phyloP scores from a whole-genome alignment of 148 eudicot species.

The Rhododendron vialii region DNA sequence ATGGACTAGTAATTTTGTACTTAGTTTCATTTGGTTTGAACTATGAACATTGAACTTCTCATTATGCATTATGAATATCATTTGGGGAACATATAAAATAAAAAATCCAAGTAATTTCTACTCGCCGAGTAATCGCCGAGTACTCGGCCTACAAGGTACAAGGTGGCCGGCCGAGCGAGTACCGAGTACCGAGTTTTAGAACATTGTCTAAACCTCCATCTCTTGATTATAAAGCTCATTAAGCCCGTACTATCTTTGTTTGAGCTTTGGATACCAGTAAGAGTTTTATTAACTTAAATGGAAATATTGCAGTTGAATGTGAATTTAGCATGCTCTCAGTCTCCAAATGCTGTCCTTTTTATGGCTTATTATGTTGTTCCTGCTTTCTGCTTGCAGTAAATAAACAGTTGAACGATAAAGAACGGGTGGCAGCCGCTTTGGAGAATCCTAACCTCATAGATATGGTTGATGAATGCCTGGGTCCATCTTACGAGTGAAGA shows the following conservation, averaged over 20 bases:
- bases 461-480: constrained; percentile 88
- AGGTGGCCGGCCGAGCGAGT: no score
- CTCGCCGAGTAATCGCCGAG: no score
- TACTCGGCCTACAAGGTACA: no score
- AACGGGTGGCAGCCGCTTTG: constrained; percentile 90
- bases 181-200: no score
- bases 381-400: constrained; percentile 50
- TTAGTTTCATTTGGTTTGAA: no score
- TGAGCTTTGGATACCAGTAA: not conserved
- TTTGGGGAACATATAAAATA: no score
- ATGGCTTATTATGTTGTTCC: not conserved
- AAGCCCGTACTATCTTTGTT: not conserved
- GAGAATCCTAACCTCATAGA: constrained; percentile 88
- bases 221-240: not conserved
- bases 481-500: constrained; percentile 64
- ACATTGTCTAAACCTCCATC: not conserved
- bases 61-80: no score
- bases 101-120: no score
- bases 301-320: not conserved
- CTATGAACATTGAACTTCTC: no score
- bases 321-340: not conserved
- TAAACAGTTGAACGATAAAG: constrained; percentile 94
- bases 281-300: not conserved
- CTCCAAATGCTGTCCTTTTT: not conserved
- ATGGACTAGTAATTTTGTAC: no score